Base-by-base conservation (phyloP, 2,329 filamentous ascomycete genomes). In the Alternaria postmessia region DNA sequence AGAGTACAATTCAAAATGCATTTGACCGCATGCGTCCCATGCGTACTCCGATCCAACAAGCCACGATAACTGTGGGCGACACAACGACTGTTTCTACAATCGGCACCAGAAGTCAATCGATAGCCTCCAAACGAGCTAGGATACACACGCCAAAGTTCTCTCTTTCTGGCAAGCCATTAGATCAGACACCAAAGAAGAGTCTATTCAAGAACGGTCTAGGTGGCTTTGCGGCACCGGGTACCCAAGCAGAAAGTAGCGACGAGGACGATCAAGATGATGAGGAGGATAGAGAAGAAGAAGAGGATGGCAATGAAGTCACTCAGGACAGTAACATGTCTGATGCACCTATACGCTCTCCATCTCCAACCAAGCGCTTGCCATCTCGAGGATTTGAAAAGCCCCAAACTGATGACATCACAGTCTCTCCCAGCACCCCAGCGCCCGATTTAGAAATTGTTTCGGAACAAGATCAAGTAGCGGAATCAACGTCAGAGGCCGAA, bases 11-110 rank as follows among this genome's bases (percentile, higher is more conserved):
- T 24, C 84, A 86, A 52, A 88, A 84, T 70, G 88, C 88, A 1
- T 89, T 89, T 66, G 86, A 89, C 73, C 83, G 86, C 18, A 89
- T 89, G 86, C 83, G 88, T 16, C 83, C 85, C 1, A 90, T 87
- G 71, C 85, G 90, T 34, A 80, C 85, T 2, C 84, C 86, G 1
- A 79, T 84, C 28, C 88, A 92, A 68, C 81, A 89, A 52, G 91
- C 91, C 20, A 92, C 90, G 2, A 91, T 94, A 48, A 93, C 90
- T 0, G 87, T 94, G 54, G 91, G 91, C 1, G 84, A 89, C 62
- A 85, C 84, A 46, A 92, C 89, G 0, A 84, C 88, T 5, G 89
- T 87, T 0, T 89, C 88, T 20, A 84, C 88, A 32, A 84, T 93
- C 65, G 89, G 90, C 1, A 85, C 68, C 44, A 5, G 63, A 30